phyloP scores from a whole-genome alignment of 768 basidiomycete genomes.

The Kwoniella heveanensis region DNA sequence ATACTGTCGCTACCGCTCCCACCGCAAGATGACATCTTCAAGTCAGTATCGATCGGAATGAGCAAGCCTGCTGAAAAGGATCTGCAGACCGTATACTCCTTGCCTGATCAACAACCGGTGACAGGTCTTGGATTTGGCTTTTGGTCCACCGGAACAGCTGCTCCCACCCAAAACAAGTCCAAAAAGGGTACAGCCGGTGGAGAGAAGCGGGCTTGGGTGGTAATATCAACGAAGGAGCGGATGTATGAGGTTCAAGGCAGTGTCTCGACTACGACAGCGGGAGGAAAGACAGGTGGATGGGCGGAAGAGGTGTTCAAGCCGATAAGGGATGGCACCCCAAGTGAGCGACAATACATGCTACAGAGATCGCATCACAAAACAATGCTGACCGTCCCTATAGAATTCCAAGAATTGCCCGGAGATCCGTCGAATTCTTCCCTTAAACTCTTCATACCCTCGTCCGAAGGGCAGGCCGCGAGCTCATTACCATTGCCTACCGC shows the following conservation, averaged over 20 bases:
- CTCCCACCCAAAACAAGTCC: constrained; percentile 57
- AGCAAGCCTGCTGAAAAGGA: constrained; percentile 54
- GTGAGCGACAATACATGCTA: constrained; percentile 59
- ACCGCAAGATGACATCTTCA: constrained; percentile 84
- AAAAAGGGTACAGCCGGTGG: constrained; percentile 58
- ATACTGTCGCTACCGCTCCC: constrained; percentile 80
- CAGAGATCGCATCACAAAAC: neutral
- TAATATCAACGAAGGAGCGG: constrained; percentile 81
- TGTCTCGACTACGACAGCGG: constrained; percentile 57
- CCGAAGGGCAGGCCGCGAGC: constrained; percentile 59
- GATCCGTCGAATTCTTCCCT: constrained; percentile 73
- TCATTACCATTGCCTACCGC: constrained; percentile 66
- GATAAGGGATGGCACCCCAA: constrained; percentile 77
- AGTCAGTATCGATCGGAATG: constrained; percentile 61
- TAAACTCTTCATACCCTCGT: constrained; percentile 71
- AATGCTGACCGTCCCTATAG: constrained; percentile 57
- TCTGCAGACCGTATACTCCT: constrained; percentile 55
- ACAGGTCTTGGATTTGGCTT: constrained; percentile 81
- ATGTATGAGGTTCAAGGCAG: constrained; percentile 75
- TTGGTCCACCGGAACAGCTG: constrained; percentile 58
- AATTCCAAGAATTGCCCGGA: constrained; percentile 88
- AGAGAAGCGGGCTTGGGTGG: constrained; percentile 61
- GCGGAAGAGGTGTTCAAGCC: constrained; percentile 73
- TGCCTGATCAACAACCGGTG: constrained; percentile 79
- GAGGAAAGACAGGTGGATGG: constrained; percentile 73